phyloP scores from a whole-genome alignment of 441 rosid genomes.

The Croton laevigatus region DNA sequence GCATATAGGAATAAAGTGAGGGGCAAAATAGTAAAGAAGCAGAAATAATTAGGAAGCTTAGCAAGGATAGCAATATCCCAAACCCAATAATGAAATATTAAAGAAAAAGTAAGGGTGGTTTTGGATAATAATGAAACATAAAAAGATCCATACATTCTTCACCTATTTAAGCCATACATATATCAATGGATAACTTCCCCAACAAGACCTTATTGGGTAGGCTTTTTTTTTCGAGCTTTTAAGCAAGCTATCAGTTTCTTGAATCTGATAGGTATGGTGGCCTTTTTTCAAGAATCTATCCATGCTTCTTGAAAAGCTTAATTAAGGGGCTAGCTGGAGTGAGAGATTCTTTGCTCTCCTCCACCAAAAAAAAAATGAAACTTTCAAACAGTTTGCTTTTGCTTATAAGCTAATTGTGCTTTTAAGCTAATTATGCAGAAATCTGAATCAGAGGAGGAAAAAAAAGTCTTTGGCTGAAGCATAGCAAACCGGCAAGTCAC shows the following conservation, averaged over 20 bases:
- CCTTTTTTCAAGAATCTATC: slow-evolving; percentile 27
- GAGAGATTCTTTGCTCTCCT: slow-evolving; percentile 29
- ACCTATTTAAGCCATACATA: slow-evolving; percentile 44
- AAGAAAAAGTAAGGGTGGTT: slow-evolving; percentile 13
- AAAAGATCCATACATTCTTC: not conserved
- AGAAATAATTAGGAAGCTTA: slow-evolving; percentile 26
- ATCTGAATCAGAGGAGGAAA: slow-evolving; percentile 7
- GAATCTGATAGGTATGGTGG: slow-evolving; percentile 34
- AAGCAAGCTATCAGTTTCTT: slow-evolving; percentile 28
- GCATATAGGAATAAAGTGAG: not conserved
- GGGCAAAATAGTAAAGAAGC: slow-evolving; percentile 30
- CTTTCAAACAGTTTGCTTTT: slow-evolving; percentile 39
- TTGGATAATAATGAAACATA: not conserved
- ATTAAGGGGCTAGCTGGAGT: slow-evolving; percentile 13
- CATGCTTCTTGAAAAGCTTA: slow-evolving; percentile 35
- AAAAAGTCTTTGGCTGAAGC: slow-evolving; percentile 29
- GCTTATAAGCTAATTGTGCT: slow-evolving; percentile 11
- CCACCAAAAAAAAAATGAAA: slow-evolving; percentile 17
- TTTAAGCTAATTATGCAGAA: slow-evolving; percentile 15
- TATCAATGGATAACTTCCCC: slow-evolving; percentile 28
- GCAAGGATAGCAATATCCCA: slow-evolving; percentile 25
- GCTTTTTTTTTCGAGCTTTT: too few relatives aligned
- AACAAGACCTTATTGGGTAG: slow-evolving; percentile 28
- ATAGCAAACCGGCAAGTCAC: slow-evolving; percentile 82
- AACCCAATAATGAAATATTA: slow-evolving; percentile 23